A percentile compares a stretch with the other conserved stretches of the same genome.
Conservation (phyloP, 2,329 filamentous ascomycete species). For the Cytospora mali region DNA sequence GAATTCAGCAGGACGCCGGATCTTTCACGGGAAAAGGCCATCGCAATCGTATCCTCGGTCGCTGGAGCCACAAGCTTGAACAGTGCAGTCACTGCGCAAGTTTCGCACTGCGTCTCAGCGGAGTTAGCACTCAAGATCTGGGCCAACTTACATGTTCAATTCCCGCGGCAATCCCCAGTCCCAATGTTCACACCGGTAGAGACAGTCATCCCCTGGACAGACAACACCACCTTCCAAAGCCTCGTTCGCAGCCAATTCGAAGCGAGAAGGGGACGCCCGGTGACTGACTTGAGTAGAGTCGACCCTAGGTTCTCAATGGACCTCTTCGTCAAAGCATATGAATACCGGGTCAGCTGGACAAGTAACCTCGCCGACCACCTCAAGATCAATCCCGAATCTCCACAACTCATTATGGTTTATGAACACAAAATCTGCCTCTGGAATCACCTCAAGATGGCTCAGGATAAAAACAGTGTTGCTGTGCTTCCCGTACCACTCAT, state of each 20-base stretch:
- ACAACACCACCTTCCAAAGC: not conserved
- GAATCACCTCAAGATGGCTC: constrained; percentile 23
- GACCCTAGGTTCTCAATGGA: constrained; percentile 6
- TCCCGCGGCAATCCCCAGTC: not conserved
- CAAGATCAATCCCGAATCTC: constrained; percentile 29
- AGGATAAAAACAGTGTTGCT: not conserved
- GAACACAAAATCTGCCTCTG: constrained; percentile 32
- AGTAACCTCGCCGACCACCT: constrained; percentile 31
- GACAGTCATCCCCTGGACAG: not conserved
- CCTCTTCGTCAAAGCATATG: constrained; percentile 5
- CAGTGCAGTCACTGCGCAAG: not conserved
- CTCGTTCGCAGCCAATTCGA: not conserved
- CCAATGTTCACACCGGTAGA: not conserved
- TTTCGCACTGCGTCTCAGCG: not conserved
- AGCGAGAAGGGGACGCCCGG: not conserved
- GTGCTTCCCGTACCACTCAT: constrained; percentile 14
- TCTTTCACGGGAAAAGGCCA: not conserved
- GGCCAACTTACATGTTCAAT: not conserved
- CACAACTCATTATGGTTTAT: constrained; percentile 30
- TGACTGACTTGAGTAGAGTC: not conserved
- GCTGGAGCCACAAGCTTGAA: no score
- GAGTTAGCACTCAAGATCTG: not conserved
- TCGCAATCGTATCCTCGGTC: not conserved
- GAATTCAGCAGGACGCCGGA: not conserved
- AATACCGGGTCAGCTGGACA: constrained; percentile 31